phyloP scores from a whole-genome alignment of 371 early-diverging fungal genomes.

The Actinomortierella wolfii region DNA sequence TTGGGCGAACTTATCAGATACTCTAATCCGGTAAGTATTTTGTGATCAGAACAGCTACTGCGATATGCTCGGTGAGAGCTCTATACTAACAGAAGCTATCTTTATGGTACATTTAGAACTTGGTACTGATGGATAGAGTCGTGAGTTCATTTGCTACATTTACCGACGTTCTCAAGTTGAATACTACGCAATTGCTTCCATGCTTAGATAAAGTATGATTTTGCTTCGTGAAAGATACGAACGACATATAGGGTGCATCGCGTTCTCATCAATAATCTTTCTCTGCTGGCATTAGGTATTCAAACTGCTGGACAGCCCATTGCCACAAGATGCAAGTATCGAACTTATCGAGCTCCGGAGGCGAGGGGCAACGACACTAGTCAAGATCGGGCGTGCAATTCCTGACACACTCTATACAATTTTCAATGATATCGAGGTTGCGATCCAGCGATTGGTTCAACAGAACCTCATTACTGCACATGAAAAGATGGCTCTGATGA shows the following conservation, averaged over 20 bases:
- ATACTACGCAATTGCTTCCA: conserved; percentile 34
- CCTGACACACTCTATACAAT: conserved; percentile 48
- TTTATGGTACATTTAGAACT: conserved; percentile 10
- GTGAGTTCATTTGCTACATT: conserved; percentile 21
- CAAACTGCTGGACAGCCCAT: conserved; percentile 27
- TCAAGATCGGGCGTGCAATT: conserved; percentile 53
- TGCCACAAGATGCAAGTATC: background rate
- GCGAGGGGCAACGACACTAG: conserved; percentile 49
- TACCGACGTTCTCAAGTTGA: conserved; percentile 35
- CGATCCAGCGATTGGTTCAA: conserved; percentile 27
- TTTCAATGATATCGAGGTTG: conserved; percentile 40
- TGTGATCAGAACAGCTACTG: background rate
- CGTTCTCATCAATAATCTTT: conserved; percentile 26
- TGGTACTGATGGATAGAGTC: conserved; percentile 17
- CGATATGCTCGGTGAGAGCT: too few species aligned
- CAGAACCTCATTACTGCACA: conserved; percentile 15
- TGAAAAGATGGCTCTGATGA: conserved; percentile 46
- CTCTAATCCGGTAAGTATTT: conserved; percentile 19
- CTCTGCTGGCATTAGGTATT: conserved; percentile 18
- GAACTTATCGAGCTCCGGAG: conserved; percentile 41
- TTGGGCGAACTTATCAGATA: conserved; percentile 24
- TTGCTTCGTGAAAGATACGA: background rate
- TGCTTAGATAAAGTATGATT: conserved; percentile 50
- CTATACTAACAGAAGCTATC: background rate
- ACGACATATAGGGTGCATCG: background rate